Conservation (phyloP, 805 yeast genomes). For the Candida fluviatilis region DNA sequence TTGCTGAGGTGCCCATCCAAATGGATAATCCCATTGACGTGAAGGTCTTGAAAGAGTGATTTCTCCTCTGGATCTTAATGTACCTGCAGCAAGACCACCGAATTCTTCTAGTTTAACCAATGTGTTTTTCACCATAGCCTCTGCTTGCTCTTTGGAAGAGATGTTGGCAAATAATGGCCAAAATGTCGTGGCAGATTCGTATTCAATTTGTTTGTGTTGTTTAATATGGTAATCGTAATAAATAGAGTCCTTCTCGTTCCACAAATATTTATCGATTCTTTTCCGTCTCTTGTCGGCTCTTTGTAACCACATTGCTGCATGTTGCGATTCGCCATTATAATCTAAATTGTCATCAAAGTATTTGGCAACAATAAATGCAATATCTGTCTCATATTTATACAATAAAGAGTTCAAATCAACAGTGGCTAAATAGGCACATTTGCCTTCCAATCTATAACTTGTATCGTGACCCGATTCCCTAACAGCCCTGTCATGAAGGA, state of each 20-base stretch:
- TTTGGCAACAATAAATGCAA: conserved; percentile 57
- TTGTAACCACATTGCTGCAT: conserved; percentile 57
- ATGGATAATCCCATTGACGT: conserved; percentile 98
- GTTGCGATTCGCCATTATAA: conserved; percentile 24
- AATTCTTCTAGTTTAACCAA: conserved; percentile 70
- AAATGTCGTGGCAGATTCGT: conserved; percentile 84
- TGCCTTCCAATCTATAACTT: conserved; percentile 82
- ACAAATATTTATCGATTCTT: conserved; percentile 62
- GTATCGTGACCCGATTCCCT: conserved; percentile 98
- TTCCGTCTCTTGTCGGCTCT: conserved; percentile 52
- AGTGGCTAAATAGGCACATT: conserved; percentile 85
- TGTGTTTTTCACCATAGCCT: conserved; percentile 49
- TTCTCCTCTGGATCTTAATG: conserved; percentile 68
- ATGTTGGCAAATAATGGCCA: conserved; percentile 90
- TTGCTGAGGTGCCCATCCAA: conserved; percentile 99
- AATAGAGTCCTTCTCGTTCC: conserved; percentile 78
- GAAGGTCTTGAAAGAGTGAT: conserved; percentile 70
- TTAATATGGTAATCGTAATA: conserved; percentile 81
- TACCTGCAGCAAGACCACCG: conserved; percentile 89
- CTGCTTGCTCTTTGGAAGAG: conserved; percentile 66
- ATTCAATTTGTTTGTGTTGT: conserved; percentile 49
- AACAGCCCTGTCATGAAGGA: conserved; percentile 89
- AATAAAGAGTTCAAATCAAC: conserved; percentile 82
- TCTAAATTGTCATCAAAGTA: conserved; percentile 37
- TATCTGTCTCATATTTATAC: conserved; percentile 87